Conservation (phyloP, 768 basidiomycete genomes). For the Calocybe gangraenosa region DNA sequence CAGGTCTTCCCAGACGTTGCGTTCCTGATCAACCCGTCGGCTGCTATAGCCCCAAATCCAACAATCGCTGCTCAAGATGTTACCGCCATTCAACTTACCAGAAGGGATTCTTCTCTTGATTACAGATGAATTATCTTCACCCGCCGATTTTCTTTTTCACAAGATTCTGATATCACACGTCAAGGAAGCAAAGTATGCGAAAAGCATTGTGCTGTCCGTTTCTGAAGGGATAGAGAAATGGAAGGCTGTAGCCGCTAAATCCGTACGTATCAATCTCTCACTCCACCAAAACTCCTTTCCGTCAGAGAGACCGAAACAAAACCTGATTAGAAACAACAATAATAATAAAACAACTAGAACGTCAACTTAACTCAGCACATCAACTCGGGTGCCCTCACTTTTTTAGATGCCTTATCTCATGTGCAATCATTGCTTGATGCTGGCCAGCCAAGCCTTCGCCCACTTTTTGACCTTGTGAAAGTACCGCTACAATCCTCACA, state of each 20-base stretch:
- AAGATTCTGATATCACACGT: conserved; percentile 46
- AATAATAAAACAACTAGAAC: conserved; percentile 24
- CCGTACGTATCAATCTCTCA: conserved; percentile 38
- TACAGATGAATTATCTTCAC: conserved; percentile 66
- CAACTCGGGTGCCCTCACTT: conserved; percentile 38
- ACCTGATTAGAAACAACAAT: neutral
- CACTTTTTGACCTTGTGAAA: conserved; percentile 33
- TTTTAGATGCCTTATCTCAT: conserved; percentile 48
- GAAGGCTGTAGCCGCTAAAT: conserved; percentile 60
- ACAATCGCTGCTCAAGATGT: conserved; percentile 27
- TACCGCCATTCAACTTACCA: conserved; percentile 51
- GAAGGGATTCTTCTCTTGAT: conserved; percentile 54
- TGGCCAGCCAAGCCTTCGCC: conserved; percentile 24
- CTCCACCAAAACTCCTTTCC: too few species aligned
- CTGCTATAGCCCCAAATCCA: too few species aligned
- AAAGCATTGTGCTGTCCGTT: conserved; percentile 51
- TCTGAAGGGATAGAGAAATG: conserved; percentile 56
- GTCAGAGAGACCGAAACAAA: too few species aligned
- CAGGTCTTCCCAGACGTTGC: too few species aligned
- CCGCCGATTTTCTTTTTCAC: conserved; percentile 72
- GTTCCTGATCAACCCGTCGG: too few species aligned
- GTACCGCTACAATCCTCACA: conserved; percentile 16
- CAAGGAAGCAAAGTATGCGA: conserved; percentile 34
- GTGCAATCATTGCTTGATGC: conserved; percentile 21
- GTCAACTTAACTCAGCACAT: conserved; percentile 33